Evolutionary conservation across 179 eudicot species (phyloP).

Genomic region (Beta macrorhiza): DNA sequence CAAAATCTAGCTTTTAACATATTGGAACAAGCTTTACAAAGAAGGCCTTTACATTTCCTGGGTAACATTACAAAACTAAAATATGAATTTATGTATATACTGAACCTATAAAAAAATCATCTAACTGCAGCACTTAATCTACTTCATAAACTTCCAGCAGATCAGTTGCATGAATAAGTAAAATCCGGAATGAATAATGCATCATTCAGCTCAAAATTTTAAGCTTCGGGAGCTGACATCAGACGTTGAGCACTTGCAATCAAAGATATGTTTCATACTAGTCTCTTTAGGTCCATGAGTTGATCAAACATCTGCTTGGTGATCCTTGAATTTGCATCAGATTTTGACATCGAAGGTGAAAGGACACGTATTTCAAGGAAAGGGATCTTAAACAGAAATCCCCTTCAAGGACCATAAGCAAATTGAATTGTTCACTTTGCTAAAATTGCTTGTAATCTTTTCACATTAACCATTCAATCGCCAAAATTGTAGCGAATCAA

Average conservation of each 20-base stretch:
- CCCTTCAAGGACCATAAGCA: neutral
- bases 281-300: constrained; percentile 2
- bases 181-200: neutral
- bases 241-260: neutral
- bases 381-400: neutral
- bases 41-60: neutral
- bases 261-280: no score
- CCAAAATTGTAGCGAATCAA: constrained; percentile 45
- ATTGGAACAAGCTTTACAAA: neutral
- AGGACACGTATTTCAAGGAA: neutral
- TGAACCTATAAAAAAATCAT: neutral
- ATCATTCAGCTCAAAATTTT: neutral
- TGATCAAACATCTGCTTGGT: neutral
- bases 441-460: neutral
- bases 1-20: neutral
- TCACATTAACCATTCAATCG: neutral
- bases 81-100: neutral
- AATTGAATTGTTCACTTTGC: neutral
- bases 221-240: neutral
- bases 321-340: neutral
- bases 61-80: neutral
- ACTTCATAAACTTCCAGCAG: neutral
- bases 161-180: neutral
- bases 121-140: neutral
- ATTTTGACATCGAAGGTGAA: neutral